phyloP scores from a whole-genome alignment of 2,329 filamentous ascomycete species.

The Pyrenophora graminea region DNA sequence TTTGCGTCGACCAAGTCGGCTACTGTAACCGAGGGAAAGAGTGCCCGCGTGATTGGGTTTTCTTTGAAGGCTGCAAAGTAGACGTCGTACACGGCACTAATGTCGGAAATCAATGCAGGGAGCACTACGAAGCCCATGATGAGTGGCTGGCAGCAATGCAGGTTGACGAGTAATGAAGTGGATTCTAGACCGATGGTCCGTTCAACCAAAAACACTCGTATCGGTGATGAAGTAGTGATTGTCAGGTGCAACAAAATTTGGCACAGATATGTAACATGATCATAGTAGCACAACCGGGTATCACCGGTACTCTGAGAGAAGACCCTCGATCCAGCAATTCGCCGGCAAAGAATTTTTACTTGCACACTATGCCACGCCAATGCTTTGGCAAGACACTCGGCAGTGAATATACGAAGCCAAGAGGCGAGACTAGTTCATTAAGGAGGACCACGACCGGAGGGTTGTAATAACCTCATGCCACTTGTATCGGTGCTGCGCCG shows the following conservation, averaged over 20 bases:
- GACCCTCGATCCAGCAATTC: too few species aligned
- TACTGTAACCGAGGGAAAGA: slow-evolving; percentile 46
- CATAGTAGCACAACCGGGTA: not conserved
- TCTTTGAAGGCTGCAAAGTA: slow-evolving; percentile 56
- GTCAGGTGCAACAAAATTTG: not conserved
- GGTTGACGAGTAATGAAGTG: not conserved
- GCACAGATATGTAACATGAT: not conserved
- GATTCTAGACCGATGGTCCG: not conserved
- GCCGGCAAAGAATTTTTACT: too few species aligned
- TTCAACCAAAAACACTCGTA: too few species aligned
- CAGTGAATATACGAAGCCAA: not conserved
- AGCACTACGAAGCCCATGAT: slow-evolving; percentile 47
- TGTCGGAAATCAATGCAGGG: slow-evolving; percentile 54
- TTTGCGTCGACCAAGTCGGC: slow-evolving; percentile 24
- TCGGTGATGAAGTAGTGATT: not conserved
- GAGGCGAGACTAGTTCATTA: not conserved
- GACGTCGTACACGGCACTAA: slow-evolving; percentile 52
- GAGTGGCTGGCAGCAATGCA: not conserved
- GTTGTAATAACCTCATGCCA: slow-evolving; percentile 9
- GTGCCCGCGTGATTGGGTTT: slow-evolving; percentile 49
- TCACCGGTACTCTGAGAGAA: too few species aligned
- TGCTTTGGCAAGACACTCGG: not conserved
- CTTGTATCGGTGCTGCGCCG: slow-evolving; percentile 11
- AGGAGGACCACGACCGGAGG: not conserved
- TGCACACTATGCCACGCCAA: not conserved